Conservation (phyloP, 2,329 filamentous ascomycete species). For the Penicillium palitans region DNA sequence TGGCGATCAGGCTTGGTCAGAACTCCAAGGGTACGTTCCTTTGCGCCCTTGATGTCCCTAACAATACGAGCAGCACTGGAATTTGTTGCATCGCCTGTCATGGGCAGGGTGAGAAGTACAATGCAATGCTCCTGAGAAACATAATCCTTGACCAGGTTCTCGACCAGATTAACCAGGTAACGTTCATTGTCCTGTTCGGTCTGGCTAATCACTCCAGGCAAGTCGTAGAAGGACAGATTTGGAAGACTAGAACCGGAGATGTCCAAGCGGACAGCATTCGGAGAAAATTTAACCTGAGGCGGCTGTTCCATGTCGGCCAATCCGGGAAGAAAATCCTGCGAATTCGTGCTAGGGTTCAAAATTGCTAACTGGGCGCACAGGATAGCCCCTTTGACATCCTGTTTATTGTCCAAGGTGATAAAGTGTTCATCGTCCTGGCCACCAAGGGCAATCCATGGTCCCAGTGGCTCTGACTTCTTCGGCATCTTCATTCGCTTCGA, state of each 20-base stretch:
- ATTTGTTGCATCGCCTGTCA: slow-evolving; percentile 76
- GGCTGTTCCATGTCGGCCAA: slow-evolving; percentile 33
- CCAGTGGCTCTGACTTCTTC: slow-evolving; percentile 57
- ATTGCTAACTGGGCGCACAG: slow-evolving; percentile 75
- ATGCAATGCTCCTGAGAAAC: slow-evolving; percentile 69
- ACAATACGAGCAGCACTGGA: slow-evolving; percentile 70
- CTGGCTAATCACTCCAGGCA: slow-evolving; percentile 78
- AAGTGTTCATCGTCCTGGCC: slow-evolving; percentile 57
- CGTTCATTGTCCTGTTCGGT: slow-evolving; percentile 63
- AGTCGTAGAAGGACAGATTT: slow-evolving; percentile 77
- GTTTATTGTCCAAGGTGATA: slow-evolving; percentile 60
- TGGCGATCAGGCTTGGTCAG: slow-evolving; percentile 83
- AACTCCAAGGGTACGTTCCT: slow-evolving; percentile 67
- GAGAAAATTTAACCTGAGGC: slow-evolving; percentile 68
- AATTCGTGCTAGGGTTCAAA: slow-evolving; percentile 63
- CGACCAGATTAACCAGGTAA: slow-evolving; percentile 70
- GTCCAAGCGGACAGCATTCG: slow-evolving; percentile 75
- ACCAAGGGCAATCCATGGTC: slow-evolving; percentile 61
- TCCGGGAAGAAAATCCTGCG: slow-evolving; percentile 56
- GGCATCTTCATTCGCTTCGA: slow-evolving; percentile 47
- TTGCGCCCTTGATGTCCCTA: slow-evolving; percentile 53
- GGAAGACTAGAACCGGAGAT: slow-evolving; percentile 72
- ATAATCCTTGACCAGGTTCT: slow-evolving; percentile 69
- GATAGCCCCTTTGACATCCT: slow-evolving; percentile 66
- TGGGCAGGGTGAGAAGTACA: slow-evolving; percentile 73